Evolutionary conservation across 2,329 filamentous ascomycete genomes (phyloP), one percentile per base, ranked within the genome.

Genomic region (Neocucurbitaria cava): DNA sequence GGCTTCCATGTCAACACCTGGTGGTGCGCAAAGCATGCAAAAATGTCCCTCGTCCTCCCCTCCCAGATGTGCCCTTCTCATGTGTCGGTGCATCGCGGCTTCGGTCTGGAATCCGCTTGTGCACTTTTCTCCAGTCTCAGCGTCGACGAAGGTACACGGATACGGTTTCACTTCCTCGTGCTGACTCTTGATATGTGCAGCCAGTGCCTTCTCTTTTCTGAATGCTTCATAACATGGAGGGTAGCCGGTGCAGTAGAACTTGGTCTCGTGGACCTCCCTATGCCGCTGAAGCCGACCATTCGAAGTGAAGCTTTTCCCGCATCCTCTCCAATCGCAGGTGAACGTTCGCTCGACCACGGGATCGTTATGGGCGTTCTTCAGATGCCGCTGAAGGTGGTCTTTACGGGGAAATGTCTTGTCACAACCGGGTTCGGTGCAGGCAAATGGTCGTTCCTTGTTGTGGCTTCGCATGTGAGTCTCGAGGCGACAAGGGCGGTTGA

Each of bases 371-470:
- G 89, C 88, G 50, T 89, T 90, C 71, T 93, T 92, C 69, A 96
- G 78, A 73, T 98, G 94, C 61, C 92, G 89, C 55, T 89, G 88
- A 17, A 97, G 82, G 76, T 97, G 92, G 65, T 94, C 94, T 62
- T 91, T 86, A 58, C 95, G 90, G 13, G 92, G 85, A 72, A 96
- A 98, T 38, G 88, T 85, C 79, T 96, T 97, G 66, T 86, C 85
- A 71, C 94, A 98, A 38, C 78, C 87, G 5, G 82, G 78, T 58
- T 89, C 83, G 2, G 82, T 79, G 70, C 94, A 98, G 35, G 82
- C 81, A 74, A 90, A 96, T 0, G 92, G 87, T 1, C 93, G 87
- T 64, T 94, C 90, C 64, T 94, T 92, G 48, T 87, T 94, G 74
- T 98, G 94, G 1, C 90, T 92, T 59, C 92, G 85, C 21, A 94